Evolutionary conservation across 176 grass and related monocot species (phyloP).

Genomic region (Oryza glumipatula): DNA sequence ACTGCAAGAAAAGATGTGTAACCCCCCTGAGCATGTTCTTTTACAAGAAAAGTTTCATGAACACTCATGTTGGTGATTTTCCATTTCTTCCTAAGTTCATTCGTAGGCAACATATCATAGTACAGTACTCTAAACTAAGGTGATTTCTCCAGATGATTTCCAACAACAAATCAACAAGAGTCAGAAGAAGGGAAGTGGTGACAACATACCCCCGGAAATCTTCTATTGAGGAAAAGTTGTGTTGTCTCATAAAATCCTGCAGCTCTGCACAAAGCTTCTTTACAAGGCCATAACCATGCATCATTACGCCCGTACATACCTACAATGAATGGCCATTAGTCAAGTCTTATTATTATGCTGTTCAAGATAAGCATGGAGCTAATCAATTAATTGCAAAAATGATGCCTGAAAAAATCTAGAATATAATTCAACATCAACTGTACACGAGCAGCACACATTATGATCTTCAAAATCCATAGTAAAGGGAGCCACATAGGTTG

Average conservation of each 20-base stretch:
- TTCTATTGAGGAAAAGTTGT: constrained; percentile 82
- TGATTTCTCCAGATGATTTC: constrained; percentile 27
- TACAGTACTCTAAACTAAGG: not conserved
- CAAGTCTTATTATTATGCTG: not conserved
- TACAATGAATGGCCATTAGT: constrained; percentile 35
- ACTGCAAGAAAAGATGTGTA: not conserved
- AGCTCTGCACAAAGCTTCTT: constrained; percentile 88
- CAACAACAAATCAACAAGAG: constrained; percentile 23
- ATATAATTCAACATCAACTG: constrained; percentile 8
- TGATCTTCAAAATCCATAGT: not conserved
- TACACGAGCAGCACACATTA: not conserved
- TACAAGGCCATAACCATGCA: constrained; percentile 95
- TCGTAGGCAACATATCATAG: not conserved
- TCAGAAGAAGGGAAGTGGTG: constrained; percentile 18
- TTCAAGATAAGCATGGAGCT: constrained; percentile 6
- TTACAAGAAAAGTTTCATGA: not conserved
- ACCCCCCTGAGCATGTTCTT: not conserved
- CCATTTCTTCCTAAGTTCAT: not conserved
- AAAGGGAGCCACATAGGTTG: not conserved
- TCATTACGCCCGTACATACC: constrained; percentile 97
- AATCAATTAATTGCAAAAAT: constrained; percentile 30
- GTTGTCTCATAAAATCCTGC: constrained; percentile 93
- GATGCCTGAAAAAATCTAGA: constrained; percentile 17
- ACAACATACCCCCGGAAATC: constrained; percentile 85
- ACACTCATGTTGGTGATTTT: not conserved